A percentile compares a stretch with the other conserved stretches of the same genome.
phyloP scores from a whole-genome alignment of 2,329 filamentous ascomycete genomes.

The Cordyceps cicadae region DNA sequence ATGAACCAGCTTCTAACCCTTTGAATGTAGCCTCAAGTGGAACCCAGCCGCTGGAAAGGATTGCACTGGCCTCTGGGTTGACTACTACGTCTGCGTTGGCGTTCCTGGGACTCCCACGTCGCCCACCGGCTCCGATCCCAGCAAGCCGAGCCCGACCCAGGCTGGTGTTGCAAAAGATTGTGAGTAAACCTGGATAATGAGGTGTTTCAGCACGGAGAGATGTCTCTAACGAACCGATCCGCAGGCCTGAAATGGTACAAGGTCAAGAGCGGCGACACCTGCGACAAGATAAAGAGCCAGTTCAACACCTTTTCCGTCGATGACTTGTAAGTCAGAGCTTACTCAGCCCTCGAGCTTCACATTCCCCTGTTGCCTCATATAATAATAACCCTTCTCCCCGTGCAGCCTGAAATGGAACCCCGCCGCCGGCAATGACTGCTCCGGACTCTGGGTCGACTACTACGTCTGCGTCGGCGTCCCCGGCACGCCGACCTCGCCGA shows the following conservation, averaged over 20 bases:
- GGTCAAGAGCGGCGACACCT: constrained; percentile 13
- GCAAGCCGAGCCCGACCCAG: constrained; percentile 11
- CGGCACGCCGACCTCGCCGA: constrained; percentile 4
- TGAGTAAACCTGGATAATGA: neutral
- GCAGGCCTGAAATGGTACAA: constrained; percentile 12
- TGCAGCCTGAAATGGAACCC: constrained; percentile 22
- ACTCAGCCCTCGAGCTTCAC: neutral
- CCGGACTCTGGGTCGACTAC: constrained; percentile 12
- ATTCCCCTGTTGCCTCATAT: neutral
- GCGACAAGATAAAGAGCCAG: constrained; percentile 12
- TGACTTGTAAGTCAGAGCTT: constrained; percentile 8
- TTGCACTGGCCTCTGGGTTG: constrained; percentile 13
- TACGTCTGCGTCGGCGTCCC: constrained; percentile 21
- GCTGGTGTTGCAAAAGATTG: constrained; percentile 9
- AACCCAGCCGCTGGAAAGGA: constrained; percentile 11
- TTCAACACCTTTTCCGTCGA: constrained; percentile 18
- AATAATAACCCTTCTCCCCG: neutral
- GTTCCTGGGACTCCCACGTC: constrained; percentile 1
- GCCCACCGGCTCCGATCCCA: constrained; percentile 3
- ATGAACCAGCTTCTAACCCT: neutral
- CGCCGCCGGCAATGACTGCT: constrained; percentile 9
- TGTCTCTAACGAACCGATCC: neutral
- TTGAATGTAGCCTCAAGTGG: constrained; percentile 21
- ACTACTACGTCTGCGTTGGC: constrained; percentile 21
- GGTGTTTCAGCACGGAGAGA: neutral